Evolutionary conservation across 164 flowering plant species (phyloP), one percentile per base, ranked within the genome.

Genomic region (Dillenia suffruticosa): DNA sequence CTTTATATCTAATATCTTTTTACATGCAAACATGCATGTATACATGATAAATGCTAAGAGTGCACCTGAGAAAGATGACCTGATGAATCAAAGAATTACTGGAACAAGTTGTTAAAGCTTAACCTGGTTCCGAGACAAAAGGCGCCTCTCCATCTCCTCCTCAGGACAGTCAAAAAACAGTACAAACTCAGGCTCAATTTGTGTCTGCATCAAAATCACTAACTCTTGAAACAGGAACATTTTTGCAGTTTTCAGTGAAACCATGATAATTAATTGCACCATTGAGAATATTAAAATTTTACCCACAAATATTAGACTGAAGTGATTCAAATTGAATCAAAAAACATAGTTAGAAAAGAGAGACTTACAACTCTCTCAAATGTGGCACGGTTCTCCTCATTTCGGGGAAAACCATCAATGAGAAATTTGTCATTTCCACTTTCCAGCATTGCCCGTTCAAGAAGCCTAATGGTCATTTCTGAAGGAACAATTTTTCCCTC

Each of bases 401-500:
- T 89, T 32, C 97, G 88, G 46, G 98, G 98, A 65, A 93, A 93
- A 32, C 98, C 96, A 72, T 93, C 97, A 74, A 93, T 90, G 22
- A 93, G 90, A 76, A 93, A 90, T 62, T 86, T 91, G 72, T 93
- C 86, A 51, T 90, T 93, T 5, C 74, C 85, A 71, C 68, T 87
- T 66, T 86, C 85, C 64, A 46, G 64, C 75, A 90, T 90, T 71
- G 98, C 97, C 56, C 72, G 74, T 56, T 83, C 86, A 47, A 93
- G 97, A 77, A 93, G 97, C 79, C 82, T 85, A 57, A 93, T 72
- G 66, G 97, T 89, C 48, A 93, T 92, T 76, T 87, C 96, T n/a
- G 98, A 87, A 56, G 98, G 98, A 50, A 89, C 98, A 72, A 93
- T 89, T 71, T 84, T 86, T 47, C 97, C 98, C 58, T 90, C 97